Conservation (phyloP, 495 filamentous ascomycete genomes). For the Echria macrotheca region DNA sequence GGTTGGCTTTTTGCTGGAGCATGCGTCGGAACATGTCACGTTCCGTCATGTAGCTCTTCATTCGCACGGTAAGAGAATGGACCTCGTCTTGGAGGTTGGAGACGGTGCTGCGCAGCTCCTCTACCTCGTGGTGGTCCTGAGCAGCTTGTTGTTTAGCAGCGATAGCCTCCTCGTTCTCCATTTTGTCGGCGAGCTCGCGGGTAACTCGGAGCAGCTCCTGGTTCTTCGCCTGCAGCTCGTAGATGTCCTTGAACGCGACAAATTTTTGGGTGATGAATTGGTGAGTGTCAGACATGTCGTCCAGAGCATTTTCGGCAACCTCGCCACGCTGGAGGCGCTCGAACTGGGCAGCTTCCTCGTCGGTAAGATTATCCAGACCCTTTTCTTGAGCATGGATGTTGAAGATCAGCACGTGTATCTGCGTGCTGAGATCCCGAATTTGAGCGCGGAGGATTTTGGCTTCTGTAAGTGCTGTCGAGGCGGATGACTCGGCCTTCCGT, state of each 20-base stretch:
- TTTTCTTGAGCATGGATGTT: slow-evolving; percentile 75
- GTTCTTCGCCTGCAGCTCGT: slow-evolving; percentile 86
- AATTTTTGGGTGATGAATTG: slow-evolving; percentile 80
- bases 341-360: slow-evolving; percentile 58
- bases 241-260: slow-evolving; percentile 74
- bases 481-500: slow-evolving; percentile 67
- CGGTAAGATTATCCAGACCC: slow-evolving; percentile 65
- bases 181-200: slow-evolving; percentile 74
- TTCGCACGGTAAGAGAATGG: slow-evolving; percentile 66
- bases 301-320: slow-evolving; percentile 54
- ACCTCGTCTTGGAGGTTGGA: slow-evolving; percentile 62
- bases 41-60: slow-evolving; percentile 90
- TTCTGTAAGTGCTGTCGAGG: slow-evolving; percentile 65
- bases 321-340: slow-evolving; percentile 67
- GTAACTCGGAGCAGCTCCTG: slow-evolving; percentile 72
- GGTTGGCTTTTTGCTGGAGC: slow-evolving; percentile 62
- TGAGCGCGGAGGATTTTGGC: slow-evolving; percentile 75
- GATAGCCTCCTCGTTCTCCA: slow-evolving; percentile 84
- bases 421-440: slow-evolving; percentile 82
- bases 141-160: slow-evolving; percentile 62
- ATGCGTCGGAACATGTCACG: slow-evolving; percentile 95
- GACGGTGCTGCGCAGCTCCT: slow-evolving; percentile 62
- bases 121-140: slow-evolving; percentile 66
- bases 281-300: slow-evolving; percentile 72
- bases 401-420: slow-evolving; percentile 81